Base-by-base conservation (phyloP, 2,329 filamentous ascomycete genomes). In the Coniochaeta sp. region DNA sequence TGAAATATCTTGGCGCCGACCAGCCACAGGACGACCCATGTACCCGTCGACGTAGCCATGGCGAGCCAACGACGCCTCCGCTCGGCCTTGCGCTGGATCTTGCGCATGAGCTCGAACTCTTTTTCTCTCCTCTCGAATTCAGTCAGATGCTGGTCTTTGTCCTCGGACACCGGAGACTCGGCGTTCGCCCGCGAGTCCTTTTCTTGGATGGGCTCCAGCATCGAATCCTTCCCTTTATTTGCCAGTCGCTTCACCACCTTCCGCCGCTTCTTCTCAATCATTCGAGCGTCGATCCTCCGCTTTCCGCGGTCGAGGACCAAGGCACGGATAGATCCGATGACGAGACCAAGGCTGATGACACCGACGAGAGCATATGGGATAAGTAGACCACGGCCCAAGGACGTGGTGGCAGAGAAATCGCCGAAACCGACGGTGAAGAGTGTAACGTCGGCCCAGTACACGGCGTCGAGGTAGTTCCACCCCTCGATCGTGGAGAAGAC, bases 311-410 rank as follows among this genome's bases (percentile, higher is more conserved):
- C 81, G 0, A 85, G 67, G 1, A 81, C 76, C 33, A 85, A 69
- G 53, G 75, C 87, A 30, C 88, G 81, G 55, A 95, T 89, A 33
- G 86, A 90, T 18, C 83, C 84, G 22, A 96, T 85, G 51, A 95
- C 86, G 22, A 96, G 74, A 81, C 88, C 90, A 1, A 95, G 76
- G 58, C 87, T 91, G 54, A 95, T 87, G 52, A 94, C 86, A 3
- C 91, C 91, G 6, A 91, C 75, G 0, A 95, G 81, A 0, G 91
- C 85, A 59, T 88, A 96, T 0, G 91, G 91, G 50, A 96, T 85
- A 27, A 96, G 73, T 2, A 96, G 73, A 1, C 83, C 86, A 35
- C 86, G 78, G 1, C 82, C 83, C 0, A 87, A 67, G 14, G 77
- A 66, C 0, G 76, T 80, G 1, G 57, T 35, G 1, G 77, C 67